Evolutionary conservation across 495 filamentous ascomycete genomes (phyloP), one percentile per base, ranked within the genome.

Genomic region (Tricharina praecox): DNA sequence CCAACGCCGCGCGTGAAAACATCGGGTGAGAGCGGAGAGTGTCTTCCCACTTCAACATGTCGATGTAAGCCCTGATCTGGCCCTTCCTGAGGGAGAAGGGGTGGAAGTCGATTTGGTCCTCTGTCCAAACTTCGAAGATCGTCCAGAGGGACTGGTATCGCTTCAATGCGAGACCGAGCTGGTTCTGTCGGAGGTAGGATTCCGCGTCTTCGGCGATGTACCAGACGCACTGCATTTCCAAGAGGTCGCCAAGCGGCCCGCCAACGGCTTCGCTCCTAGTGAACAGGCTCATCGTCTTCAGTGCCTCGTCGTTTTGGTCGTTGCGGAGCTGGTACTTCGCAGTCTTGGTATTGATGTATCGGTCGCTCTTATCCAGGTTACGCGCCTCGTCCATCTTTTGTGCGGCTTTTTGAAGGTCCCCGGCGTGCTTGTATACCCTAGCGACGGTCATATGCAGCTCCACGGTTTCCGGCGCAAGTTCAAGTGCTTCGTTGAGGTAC

Each of bases 161-260:
- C 67, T 99, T 99, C 34, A 99, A 68, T 2, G 92, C 87, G 50
- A 94, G 72, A 1, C 78, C 82, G 36, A 85, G 66, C 55, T 86
- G 84, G 53, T 76, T 76, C 62, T 87, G 83, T 20, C 90, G 81
- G 45, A 82, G 64, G 62, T 88, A 90, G 0, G 88, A 75, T 65
- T 94, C 82, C 23, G 84, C 90, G 63, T 96, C 92, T 64, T 99
- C 90, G 18, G 82, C 88, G 53, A 96, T 63, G 63, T 79, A 99
- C 90, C 90, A 99, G 50, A 94, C 77, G 59, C 92, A 94, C 63
- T 99, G 90, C 92, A 99, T 96, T 51, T 99, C 90, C 46, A 85
- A 77, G 15, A 99, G 75, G 63, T 99, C 90, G 33, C 80, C 82
- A 25, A 96, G 64, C 21, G 90, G 79, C 1, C 90, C 92, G 11